These are phyloP conservation scores for Begonia fuchsioides DNA, from an alignment of 306 rosid species.

Conservation along the genomic window DNA sequence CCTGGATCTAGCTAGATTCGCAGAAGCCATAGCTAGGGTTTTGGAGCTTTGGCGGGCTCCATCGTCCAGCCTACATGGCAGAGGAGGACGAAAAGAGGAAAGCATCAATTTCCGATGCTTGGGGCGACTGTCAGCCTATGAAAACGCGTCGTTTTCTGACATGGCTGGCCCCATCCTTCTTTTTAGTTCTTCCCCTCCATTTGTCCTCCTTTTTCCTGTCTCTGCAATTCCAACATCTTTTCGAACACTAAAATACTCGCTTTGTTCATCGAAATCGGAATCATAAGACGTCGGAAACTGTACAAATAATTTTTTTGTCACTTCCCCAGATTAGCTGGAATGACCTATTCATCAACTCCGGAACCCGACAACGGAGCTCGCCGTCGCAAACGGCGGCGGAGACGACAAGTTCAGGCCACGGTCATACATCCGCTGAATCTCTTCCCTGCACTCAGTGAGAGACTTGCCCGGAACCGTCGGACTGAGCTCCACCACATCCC, in stretches of 20 bases:
- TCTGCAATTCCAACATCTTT: conserved; percentile 42
- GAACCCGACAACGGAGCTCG: conserved; percentile 37
- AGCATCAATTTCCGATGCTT: conserved; percentile 58
- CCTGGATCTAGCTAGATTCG: too few relatives aligned
- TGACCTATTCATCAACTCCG: conserved; percentile 27
- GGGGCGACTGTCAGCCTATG: conserved; percentile 4
- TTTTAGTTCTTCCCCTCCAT: too few relatives aligned
- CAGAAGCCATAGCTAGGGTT: too few relatives aligned
- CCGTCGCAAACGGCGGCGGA: conserved; percentile 16
- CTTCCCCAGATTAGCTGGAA: too few relatives aligned
- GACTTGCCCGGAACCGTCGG: conserved; percentile 68
- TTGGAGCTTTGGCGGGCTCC: too few relatives aligned
- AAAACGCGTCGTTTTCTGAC: not conserved
- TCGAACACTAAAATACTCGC: too few relatives aligned
- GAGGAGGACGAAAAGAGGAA: too few relatives aligned
- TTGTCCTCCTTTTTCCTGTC: conserved; percentile 24
- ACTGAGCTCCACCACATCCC: conserved; percentile 82
- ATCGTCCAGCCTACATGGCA: too few relatives aligned
- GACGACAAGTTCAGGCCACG: conserved; percentile 44
- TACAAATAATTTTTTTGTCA: conserved; percentile 20
- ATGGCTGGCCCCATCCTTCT: conserved; percentile 21
- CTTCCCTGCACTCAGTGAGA: conserved; percentile 78
- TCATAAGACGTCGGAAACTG: conserved; percentile 14
- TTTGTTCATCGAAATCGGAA: too few relatives aligned
- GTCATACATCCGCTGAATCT: conserved; percentile 88